These are phyloP conservation scores for Ogataea henricii DNA, from an alignment of 805 yeast genomes.

Conservation along the genomic window DNA sequence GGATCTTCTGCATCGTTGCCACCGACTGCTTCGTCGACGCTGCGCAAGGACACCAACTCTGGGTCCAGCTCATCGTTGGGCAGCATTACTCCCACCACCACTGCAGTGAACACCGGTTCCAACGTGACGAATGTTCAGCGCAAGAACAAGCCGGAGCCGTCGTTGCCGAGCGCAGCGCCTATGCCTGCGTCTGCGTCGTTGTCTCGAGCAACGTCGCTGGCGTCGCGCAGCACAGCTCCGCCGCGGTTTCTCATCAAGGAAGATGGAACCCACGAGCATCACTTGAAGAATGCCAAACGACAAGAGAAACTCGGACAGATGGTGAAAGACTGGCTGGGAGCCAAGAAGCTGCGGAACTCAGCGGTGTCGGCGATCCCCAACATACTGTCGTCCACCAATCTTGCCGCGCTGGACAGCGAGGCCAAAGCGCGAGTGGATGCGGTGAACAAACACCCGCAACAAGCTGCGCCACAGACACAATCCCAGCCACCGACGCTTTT, in stretches of 20 bases:
- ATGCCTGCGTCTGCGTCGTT: conserved; percentile 8
- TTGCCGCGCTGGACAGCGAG: conserved; percentile 31
- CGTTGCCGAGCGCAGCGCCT: background rate
- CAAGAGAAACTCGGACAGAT: conserved; percentile 75
- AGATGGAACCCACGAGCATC: conserved; percentile 81
- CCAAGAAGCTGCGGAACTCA: conserved; percentile 66
- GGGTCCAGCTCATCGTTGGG: conserved; percentile 14
- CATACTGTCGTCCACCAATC: conserved; percentile 43
- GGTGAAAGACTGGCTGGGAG: conserved; percentile 77
- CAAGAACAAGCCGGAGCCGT: background rate
- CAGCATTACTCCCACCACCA: conserved; percentile 6
- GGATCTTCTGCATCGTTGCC: background rate
- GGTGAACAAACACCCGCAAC: conserved; percentile 15
- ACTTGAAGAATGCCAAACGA: conserved; percentile 70
- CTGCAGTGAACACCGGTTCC: background rate
- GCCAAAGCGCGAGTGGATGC: conserved; percentile 30
- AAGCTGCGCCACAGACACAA: conserved; percentile 14
- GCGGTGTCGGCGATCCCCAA: conserved; percentile 77
- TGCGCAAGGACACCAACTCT: conserved; percentile 5
- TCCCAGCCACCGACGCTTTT: conserved; percentile 68
- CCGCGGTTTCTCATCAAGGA: conserved; percentile 59
- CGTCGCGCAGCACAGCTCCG: conserved; percentile 9
- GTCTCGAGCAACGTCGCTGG: conserved; percentile 23
- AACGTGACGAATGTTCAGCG: background rate
- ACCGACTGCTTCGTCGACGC: conserved; percentile 13